phyloP scores from a whole-genome alignment of 805 yeast species.

The Geotrichum ghanense region DNA sequence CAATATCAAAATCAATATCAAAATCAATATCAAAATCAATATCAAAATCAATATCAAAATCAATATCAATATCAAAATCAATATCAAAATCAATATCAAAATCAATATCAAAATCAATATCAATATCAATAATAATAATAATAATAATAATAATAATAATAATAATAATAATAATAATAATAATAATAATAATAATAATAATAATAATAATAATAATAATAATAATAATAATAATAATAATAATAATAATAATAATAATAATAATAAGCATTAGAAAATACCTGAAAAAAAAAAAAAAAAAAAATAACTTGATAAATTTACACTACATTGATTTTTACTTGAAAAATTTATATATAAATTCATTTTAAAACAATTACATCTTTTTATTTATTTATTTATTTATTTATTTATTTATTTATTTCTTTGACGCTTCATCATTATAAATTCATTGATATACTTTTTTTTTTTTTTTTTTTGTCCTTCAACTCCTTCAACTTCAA shows the following conservation, averaged over 20 bases:
- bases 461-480: too few relatives aligned
- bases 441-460: too few relatives aligned
- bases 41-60: slow-evolving; percentile 19
- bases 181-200: slow-evolving; percentile 11
- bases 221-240: slow-evolving; percentile 61
- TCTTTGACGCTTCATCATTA: too few relatives aligned
- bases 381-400: too few relatives aligned
- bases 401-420: too few relatives aligned
- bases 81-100: slow-evolving; percentile 12
- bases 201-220: slow-evolving; percentile 14
- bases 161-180: slow-evolving; percentile 18
- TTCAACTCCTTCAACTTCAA: too few relatives aligned
- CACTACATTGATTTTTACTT: too few relatives aligned
- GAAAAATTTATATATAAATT: too few relatives aligned
- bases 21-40: slow-evolving; percentile 19
- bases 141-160: slow-evolving; percentile 10
- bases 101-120: slow-evolving; percentile 15
- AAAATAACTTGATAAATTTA: too few relatives aligned
- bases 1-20: slow-evolving; percentile 18
- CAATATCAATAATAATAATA: slow-evolving; percentile 11
- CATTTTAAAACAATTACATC: too few relatives aligned
- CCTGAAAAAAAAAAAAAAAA: too few relatives aligned
- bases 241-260: slow-evolving; percentile 35
- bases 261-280: too few relatives aligned
- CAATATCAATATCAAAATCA: slow-evolving; percentile 7